These are phyloP conservation scores for Penicillium desertorum DNA, from an alignment of 495 filamentous ascomycete genomes.

Conservation along the genomic window DNA sequence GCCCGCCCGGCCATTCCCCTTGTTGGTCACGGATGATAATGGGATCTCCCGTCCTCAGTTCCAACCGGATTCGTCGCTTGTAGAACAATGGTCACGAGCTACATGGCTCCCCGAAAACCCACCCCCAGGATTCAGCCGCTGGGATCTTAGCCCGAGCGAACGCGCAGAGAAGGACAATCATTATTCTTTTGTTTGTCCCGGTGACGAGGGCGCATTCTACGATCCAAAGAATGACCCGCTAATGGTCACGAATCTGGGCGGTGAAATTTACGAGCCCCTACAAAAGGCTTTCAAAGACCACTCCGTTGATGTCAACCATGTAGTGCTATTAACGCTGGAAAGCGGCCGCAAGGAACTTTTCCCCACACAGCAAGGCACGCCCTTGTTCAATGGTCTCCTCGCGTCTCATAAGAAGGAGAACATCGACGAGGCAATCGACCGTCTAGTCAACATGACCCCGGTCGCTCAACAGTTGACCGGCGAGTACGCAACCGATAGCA, in stretches of 20 bases:
- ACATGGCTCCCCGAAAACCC: slow-evolving; percentile 32
- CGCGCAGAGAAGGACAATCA: slow-evolving; percentile 25
- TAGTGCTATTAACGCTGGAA: slow-evolving; percentile 46
- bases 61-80: slow-evolving; percentile 6
- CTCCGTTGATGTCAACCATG: slow-evolving; percentile 40
- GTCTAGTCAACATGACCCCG: slow-evolving; percentile 36
- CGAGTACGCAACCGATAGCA: slow-evolving; percentile 39
- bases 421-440: slow-evolving; percentile 25
- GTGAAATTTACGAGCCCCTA: slow-evolving; percentile 33
- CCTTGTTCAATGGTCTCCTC: slow-evolving; percentile 40
- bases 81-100: slow-evolving; percentile 23
- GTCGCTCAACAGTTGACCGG: slow-evolving; percentile 46
- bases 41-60: slow-evolving; percentile 8
- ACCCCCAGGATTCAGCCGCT: slow-evolving; percentile 33
- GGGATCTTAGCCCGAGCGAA: slow-evolving; percentile 19
- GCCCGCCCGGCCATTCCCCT: slow-evolving; percentile 24
- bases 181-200: slow-evolving; percentile 20
- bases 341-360: slow-evolving; percentile 50
- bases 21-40: slow-evolving; percentile 13
- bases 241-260: slow-evolving; percentile 44
- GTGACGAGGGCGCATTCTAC: slow-evolving; percentile 30
- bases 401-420: slow-evolving; percentile 28
- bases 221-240: slow-evolving; percentile 42
- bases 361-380: slow-evolving; percentile 41
- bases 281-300: slow-evolving; percentile 32